Evolutionary conservation across 2,329 filamentous ascomycete genomes (phyloP).

Genomic region (Clonostachys solani): DNA sequence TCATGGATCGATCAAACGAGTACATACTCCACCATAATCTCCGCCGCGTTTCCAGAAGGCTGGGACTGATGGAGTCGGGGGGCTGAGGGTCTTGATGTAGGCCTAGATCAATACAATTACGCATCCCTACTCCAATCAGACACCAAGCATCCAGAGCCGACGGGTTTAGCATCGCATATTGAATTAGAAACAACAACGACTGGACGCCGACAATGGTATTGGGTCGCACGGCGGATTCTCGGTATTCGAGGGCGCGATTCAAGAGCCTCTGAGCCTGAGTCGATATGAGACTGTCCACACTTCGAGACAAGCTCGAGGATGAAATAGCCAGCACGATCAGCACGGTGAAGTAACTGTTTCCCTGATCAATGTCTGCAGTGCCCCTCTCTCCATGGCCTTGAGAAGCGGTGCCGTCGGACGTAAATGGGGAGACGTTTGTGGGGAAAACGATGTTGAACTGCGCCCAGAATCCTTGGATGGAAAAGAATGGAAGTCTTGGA

Average conservation of each 20-base stretch:
- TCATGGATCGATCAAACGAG: slow-evolving; percentile 16
- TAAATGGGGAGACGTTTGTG: too few species aligned
- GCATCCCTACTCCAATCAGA: slow-evolving; percentile 14
- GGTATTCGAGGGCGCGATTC: slow-evolving; percentile 11
- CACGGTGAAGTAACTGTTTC: slow-evolving; percentile 13
- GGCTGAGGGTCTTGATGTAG: slow-evolving; percentile 15
- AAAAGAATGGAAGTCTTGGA: slow-evolving; percentile 14
- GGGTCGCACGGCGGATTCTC: slow-evolving; percentile 12
- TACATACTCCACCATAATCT: slow-evolving; percentile 18
- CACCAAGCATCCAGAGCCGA: slow-evolving; percentile 14
- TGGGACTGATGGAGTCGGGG: slow-evolving; percentile 5
- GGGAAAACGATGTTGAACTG: slow-evolving; percentile 14
- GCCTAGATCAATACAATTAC: slow-evolving; percentile 13
- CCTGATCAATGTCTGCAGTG: slow-evolving; percentile 2
- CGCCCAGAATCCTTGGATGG: slow-evolving; percentile 14
- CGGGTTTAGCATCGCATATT: slow-evolving; percentile 15
- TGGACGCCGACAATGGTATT: slow-evolving; percentile 15
- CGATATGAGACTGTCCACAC: slow-evolving; percentile 13
- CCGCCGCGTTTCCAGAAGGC: slow-evolving; percentile 12
- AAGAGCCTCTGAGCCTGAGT: slow-evolving; percentile 12
- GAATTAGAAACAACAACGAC: slow-evolving; percentile 13
- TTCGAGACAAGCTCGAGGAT: slow-evolving; percentile 14
- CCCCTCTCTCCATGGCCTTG: neutral
- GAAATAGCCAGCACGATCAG: slow-evolving; percentile 14
- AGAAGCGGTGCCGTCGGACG: neutral